Evolutionary conservation across 2,329 filamentous ascomycete genomes (phyloP).

Genomic region (Neopestalotiopsis sp.): DNA sequence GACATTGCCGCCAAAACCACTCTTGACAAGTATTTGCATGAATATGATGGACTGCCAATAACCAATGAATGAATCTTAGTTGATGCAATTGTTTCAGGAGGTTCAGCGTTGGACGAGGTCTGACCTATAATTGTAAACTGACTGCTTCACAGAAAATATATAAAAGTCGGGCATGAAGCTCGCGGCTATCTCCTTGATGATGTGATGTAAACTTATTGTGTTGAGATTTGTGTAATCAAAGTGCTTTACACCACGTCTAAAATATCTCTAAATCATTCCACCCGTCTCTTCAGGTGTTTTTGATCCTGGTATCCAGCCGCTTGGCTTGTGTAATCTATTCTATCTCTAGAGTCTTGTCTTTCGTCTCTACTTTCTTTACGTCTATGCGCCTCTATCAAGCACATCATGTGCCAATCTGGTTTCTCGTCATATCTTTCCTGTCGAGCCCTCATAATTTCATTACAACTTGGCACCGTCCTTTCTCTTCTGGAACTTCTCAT

Average conservation of each 20-base stretch:
- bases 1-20: slow-evolving; percentile 28
- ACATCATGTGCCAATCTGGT: background rate
- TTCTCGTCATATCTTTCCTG: background rate
- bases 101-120: too few species aligned
- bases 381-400: background rate
- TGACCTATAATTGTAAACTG: too few species aligned
- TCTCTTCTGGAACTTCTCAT: slow-evolving; percentile 13
- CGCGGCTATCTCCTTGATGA: too few species aligned
- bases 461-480: slow-evolving; percentile 13
- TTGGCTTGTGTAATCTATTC: background rate
- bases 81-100: too few species aligned
- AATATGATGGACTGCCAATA: background rate
- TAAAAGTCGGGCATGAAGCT: too few species aligned
- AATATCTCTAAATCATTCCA: too few species aligned
- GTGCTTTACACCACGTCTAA: too few species aligned
- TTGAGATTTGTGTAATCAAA: too few species aligned
- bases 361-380: background rate
- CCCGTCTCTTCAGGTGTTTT: background rate
- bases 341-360: background rate
- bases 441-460: background rate
- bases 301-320: background rate
- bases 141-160: too few species aligned
- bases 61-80: too few species aligned
- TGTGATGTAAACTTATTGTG: too few species aligned
- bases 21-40: background rate